Evolutionary conservation across 1,284 basidiomycete genomes (phyloP).

Genomic region (Papiliotrema flavescens): DNA sequence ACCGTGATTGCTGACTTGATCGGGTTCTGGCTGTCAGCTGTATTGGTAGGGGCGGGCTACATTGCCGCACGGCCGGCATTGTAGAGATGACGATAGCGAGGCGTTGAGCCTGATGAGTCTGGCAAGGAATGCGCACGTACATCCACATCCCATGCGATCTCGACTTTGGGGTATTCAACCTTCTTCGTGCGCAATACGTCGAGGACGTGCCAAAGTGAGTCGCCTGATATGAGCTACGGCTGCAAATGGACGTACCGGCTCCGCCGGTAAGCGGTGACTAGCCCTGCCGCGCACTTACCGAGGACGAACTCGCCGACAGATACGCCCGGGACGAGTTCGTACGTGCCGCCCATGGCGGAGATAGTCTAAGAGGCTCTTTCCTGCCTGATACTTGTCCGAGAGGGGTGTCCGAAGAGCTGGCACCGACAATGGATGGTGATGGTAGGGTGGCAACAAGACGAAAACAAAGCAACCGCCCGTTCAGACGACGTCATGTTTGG

Average conservation of each 20-base stretch:
- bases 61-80: not conserved
- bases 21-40: conserved; percentile 42
- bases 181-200: conserved; percentile 58
- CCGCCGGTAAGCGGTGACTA: not conserved
- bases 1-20: conserved; percentile 67
- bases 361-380: too few species aligned
- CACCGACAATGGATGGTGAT: not conserved
- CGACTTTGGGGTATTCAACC: conserved; percentile 67
- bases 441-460: not conserved
- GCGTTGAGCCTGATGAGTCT: too few species aligned
- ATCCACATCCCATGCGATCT: conserved; percentile 77
- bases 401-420: too few species aligned
- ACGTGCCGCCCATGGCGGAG: conserved; percentile 49
- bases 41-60: not conserved
- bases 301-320: conserved; percentile 74
- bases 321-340: conserved; percentile 71
- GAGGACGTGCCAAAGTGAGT: conserved; percentile 74
- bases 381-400: too few species aligned
- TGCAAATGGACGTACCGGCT: not conserved
- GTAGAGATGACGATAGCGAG: not conserved
- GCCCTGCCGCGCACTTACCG: conserved; percentile 52
- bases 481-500: not conserved
- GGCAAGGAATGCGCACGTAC: conserved; percentile 34
- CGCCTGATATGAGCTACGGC: conserved; percentile 53
- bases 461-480: not conserved